phyloP scores from a whole-genome alignment of 495 filamentous ascomycete genomes.

The Penicillium cosmopolitanum region DNA sequence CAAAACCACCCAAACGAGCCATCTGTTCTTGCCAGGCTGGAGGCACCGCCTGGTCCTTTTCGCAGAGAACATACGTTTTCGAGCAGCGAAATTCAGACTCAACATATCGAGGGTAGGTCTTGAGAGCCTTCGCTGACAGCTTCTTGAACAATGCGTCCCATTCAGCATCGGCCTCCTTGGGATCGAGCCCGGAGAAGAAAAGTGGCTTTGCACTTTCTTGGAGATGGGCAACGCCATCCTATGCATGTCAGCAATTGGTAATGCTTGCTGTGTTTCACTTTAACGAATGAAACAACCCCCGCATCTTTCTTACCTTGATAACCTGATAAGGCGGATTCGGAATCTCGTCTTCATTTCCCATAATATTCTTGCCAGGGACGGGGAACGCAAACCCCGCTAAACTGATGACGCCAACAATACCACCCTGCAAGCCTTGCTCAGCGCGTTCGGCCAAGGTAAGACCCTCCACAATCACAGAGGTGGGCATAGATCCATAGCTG shows the following conservation, averaged over 20 bases:
- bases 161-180: slow-evolving; percentile 12
- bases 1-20: slow-evolving; percentile 5
- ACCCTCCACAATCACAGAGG: slow-evolving; percentile 4
- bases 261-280: neutral
- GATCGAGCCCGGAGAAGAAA: slow-evolving; percentile 5
- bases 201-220: slow-evolving; percentile 7
- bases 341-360: slow-evolving; percentile 10
- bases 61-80: slow-evolving; percentile 12
- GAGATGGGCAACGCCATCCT: slow-evolving; percentile 12
- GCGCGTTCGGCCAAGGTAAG: slow-evolving; percentile 16
- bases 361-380: slow-evolving; percentile 10
- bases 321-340: slow-evolving; percentile 14
- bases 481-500: slow-evolving; percentile 21
- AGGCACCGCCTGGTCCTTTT: slow-evolving; percentile 8
- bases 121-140: slow-evolving; percentile 1
- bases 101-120: slow-evolving; percentile 4
- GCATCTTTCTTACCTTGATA: slow-evolving; percentile 5
- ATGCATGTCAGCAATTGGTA: neutral
- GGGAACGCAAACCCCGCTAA: slow-evolving; percentile 22
- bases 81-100: slow-evolving; percentile 1
- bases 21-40: slow-evolving; percentile 11
- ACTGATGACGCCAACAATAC: slow-evolving; percentile 15
- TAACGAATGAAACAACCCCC: neutral
- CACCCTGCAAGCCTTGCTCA: slow-evolving; percentile 17
- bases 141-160: slow-evolving; percentile 5